These are phyloP conservation scores for Metschnikowia picachoensis DNA, from an alignment of 805 yeast species.

Conservation along the genomic window DNA sequence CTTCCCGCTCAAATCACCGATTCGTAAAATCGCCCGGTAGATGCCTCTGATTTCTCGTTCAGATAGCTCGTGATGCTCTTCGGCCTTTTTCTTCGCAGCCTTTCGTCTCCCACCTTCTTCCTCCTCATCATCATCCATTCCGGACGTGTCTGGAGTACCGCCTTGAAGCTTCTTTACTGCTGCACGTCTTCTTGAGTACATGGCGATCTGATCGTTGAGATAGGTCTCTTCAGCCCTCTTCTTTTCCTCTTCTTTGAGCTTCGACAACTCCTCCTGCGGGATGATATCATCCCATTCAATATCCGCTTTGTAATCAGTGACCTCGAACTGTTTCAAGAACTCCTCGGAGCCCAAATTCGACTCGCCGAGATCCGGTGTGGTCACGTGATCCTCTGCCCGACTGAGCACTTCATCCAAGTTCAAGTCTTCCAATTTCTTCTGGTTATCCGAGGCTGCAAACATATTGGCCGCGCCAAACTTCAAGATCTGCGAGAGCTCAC, in stretches of 20 bases:
- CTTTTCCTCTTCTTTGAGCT: slow-evolving; percentile 88
- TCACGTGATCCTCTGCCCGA: slow-evolving; percentile 96
- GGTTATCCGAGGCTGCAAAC: slow-evolving; percentile 95
- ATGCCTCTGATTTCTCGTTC: slow-evolving; percentile 86
- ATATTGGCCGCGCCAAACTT: slow-evolving; percentile 98
- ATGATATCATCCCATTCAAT: slow-evolving; percentile 99
- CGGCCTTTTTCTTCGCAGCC: slow-evolving; percentile 31
- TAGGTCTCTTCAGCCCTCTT: slow-evolving; percentile 81
- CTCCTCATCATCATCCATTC: slow-evolving; percentile 38
- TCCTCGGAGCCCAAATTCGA: slow-evolving; percentile 99
- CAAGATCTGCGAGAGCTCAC: slow-evolving; percentile 86
- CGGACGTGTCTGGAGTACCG: slow-evolving; percentile 31
- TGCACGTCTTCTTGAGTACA: slow-evolving; percentile 77
- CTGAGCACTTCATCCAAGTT: slow-evolving; percentile 92
- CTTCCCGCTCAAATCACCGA: slow-evolving; percentile 71
- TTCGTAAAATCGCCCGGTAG: slow-evolving; percentile 74
- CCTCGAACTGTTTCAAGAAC: slow-evolving; percentile 94
- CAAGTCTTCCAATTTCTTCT: slow-evolving; percentile 90
- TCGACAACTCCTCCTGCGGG: slow-evolving; percentile 87
- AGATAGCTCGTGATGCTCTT: slow-evolving; percentile 50
- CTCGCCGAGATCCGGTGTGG: slow-evolving; percentile 95
- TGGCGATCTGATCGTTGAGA: slow-evolving; percentile 82
- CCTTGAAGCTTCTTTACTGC: slow-evolving; percentile 57
- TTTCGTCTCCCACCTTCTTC: slow-evolving; percentile 27
- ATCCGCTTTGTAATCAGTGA: slow-evolving; percentile 97